phyloP scores from a whole-genome alignment of 2,329 filamentous ascomycete genomes.

The Alternaria sp. region DNA sequence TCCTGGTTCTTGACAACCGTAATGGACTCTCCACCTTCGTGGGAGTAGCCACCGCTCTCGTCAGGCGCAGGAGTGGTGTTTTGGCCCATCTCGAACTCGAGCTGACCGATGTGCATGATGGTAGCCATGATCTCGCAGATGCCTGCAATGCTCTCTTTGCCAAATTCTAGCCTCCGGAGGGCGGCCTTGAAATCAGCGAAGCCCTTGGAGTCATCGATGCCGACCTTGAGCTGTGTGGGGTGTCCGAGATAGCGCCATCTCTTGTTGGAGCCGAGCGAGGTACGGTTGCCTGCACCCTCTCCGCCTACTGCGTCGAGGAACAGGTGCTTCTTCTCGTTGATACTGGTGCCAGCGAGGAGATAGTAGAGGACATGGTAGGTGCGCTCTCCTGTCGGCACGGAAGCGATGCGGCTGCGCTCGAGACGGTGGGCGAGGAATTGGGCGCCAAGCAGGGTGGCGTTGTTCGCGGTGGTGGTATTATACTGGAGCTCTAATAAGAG shows the following conservation, averaged over 20 bases:
- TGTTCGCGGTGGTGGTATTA: slow-evolving; percentile 83
- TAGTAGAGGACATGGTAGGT: slow-evolving; percentile 98
- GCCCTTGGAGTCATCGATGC: slow-evolving; percentile 92
- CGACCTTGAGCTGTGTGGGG: slow-evolving; percentile 94
- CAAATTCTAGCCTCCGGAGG: slow-evolving; percentile 90
- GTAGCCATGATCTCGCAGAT: slow-evolving; percentile 93
- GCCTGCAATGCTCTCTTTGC: slow-evolving; percentile 90
- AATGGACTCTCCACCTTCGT: slow-evolving; percentile 85
- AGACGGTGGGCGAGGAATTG: slow-evolving; percentile 93
- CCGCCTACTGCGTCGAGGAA: slow-evolving; percentile 61
- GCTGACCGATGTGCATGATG: slow-evolving; percentile 96
- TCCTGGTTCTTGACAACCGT: slow-evolving; percentile 96
- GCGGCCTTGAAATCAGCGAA: slow-evolving; percentile 99
- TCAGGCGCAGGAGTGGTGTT: slow-evolving; percentile 80
- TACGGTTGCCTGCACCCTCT: slow-evolving; percentile 61
- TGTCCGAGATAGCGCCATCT: slow-evolving; percentile 97
- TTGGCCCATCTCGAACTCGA: slow-evolving; percentile 86
- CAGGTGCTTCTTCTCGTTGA: slow-evolving; percentile 87
- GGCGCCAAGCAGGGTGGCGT: slow-evolving; percentile 87
- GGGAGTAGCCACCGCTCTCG: slow-evolving; percentile 94
- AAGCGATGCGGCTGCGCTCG: slow-evolving; percentile 87
- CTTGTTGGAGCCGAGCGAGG: slow-evolving; percentile 68
- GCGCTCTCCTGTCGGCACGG: slow-evolving; percentile 92
- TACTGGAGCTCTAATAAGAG: slow-evolving; percentile 97
- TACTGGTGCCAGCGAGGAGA: slow-evolving; percentile 87